Evolutionary conservation across 2,329 filamentous ascomycete species (phyloP), one percentile per base, ranked within the genome.

Genomic region (Sporothrix variecibatus): DNA sequence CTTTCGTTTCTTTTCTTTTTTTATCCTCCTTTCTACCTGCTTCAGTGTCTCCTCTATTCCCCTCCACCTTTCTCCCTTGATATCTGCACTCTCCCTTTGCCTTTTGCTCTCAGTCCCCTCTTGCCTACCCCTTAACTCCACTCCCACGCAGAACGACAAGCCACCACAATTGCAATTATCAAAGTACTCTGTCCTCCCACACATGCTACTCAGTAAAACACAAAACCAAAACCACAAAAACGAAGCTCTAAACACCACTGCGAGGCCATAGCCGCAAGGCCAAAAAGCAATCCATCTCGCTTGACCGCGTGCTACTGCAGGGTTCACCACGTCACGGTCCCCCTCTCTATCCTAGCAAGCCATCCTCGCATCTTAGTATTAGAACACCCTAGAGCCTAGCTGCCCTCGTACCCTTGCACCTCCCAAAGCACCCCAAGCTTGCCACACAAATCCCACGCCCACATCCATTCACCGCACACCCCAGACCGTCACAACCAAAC

Each of bases 281-380:
- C 58, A 62, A 34, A 72, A 60, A 20, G n/a, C 60, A 43, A 72
- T 49, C 71, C 38, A 67, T 49, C 56, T 74, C 73, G 74, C 72
- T 73, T 72, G 62, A 72, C 69, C 56, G 64, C 40, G 70, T 74
- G 58, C 69, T 65, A 74, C 72, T 58, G 46, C 69, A 74, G 43
- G 51, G 51, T 73, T 73, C 46, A 68, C 46, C 56, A 62, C 69
- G 56, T 51, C 69, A 71, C 51, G 49, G 51, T 38, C 68, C 68
- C 31, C 49, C 62, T 53, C 62, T 53, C 49, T 38, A 31, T 38
- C 38, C 60, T 26, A 20, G 51, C 23, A 58, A 56, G 23, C n/a
- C 23, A 56, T 40, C 65, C 46, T 43, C 15, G 17, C 68, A 40
- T n/a, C 34, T 9, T 58, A 23, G 62, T 46, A 49, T 26, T 46